Base-by-base conservation (phyloP, 331 rosid species). In the Saraca asoca region DNA sequence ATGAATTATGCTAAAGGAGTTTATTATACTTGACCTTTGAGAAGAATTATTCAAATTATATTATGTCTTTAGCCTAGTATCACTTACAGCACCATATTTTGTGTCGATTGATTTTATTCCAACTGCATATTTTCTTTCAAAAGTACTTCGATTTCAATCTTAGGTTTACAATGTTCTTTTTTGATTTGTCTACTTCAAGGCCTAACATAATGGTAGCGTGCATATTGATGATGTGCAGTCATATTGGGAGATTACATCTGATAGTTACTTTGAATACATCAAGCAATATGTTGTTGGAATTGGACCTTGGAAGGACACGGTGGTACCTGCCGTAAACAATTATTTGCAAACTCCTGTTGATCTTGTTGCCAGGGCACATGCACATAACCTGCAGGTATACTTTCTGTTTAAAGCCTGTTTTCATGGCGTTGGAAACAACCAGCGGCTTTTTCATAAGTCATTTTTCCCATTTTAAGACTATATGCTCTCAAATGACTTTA, bases 301-400 rank as follows among this genome's bases (percentile, higher is more conserved):
- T 69, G 99, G 97, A 70, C 99, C 97, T 45, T 90, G 96, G 99
- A 90, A 94, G 78, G 99, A 94, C 62, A 90, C 97, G 0, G 44
- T 94, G 38, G 97, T 87, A 31, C 91, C 99, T 44, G 88, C 39
- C 2, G 70, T 9, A 8, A 71, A 86, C 6, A 83, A 90, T 60
- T 88, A 88, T 78, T 15, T 68, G 80, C 78, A 13, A 66, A 71
- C 55, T 16, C 91, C 97, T 18, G 78, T 95, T 9, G 76, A 90
- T 86, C 85, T 94, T 71, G 96, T 94, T 62, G 59, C 82, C 58
- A 77, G 89, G 77, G 99, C 99, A 43, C 99, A 94, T 62, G 85
- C 95, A 13, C 95, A 64, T 73, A 59, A 88, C 78, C 86, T 94
- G 73, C 96, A 90, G 96, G 99, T 88, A 69, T 43, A 18, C 68